These are phyloP conservation scores for Penicillium sp. DNA, from an alignment of 2,329 filamentous ascomycete genomes.

Conservation along the genomic window DNA sequence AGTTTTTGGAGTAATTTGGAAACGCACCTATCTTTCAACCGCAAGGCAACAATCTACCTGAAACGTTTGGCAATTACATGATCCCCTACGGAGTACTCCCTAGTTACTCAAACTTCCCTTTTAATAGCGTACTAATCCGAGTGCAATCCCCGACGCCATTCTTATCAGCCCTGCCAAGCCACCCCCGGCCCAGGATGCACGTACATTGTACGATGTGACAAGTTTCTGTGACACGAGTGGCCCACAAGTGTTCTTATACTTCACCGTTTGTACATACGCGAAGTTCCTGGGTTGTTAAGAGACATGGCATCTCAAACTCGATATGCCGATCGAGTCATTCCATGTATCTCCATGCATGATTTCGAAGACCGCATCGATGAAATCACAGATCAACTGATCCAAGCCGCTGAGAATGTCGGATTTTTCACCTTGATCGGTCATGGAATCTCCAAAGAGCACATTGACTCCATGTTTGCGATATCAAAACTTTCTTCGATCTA, in stretches of 20 bases:
- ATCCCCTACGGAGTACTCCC: too few relatives aligned
- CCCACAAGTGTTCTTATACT: background rate
- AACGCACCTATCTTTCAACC: background rate
- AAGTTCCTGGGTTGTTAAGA: background rate
- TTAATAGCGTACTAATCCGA: background rate
- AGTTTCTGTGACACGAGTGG: background rate
- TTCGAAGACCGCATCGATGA: constrained; percentile 55
- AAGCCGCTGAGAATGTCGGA: constrained; percentile 59
- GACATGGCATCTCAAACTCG: constrained; percentile 30
- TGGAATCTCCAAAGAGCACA: constrained; percentile 50
- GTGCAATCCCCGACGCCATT: constrained; percentile 27
- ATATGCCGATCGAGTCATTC: constrained; percentile 48
- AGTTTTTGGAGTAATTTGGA: background rate
- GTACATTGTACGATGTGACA: background rate
- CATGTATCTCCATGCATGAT: constrained; percentile 55
- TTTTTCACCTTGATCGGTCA: constrained; percentile 61
- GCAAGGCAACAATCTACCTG: background rate
- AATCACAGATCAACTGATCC: constrained; percentile 54
- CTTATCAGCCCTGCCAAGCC: constrained; percentile 32
- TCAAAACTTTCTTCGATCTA: constrained; percentile 56
- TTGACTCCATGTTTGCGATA: constrained; percentile 54
- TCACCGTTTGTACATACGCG: background rate
- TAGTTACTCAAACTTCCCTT: background rate
- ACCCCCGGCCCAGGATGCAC: constrained; percentile 4
- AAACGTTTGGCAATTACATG: background rate